Conservation (phyloP, 75 land plant genomes). For the Ceratopteris richardii region DNA sequence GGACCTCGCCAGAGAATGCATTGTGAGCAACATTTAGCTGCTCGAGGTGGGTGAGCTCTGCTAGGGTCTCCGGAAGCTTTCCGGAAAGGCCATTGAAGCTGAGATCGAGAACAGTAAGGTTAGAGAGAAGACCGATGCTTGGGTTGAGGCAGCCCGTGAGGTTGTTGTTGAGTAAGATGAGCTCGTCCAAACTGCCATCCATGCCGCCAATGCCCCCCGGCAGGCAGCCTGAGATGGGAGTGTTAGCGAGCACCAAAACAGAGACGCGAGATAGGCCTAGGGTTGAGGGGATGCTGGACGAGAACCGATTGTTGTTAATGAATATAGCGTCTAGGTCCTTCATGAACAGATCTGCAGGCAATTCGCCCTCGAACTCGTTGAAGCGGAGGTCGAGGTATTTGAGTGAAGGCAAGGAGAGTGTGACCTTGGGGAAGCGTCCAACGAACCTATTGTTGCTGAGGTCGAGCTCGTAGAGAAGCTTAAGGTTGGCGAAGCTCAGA, state of each 20-base stretch:
- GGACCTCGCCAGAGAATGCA: constrained; percentile 34
- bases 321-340: constrained; percentile 31
- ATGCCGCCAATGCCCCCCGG: constrained; percentile 25
- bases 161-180: constrained; percentile 20
- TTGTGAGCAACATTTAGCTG: constrained; percentile 43
- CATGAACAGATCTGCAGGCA: constrained; percentile 31
- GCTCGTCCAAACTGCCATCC: constrained; percentile 7
- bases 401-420: constrained; percentile 28
- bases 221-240: constrained; percentile 28
- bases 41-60: constrained; percentile 31
- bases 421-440: constrained; percentile 35
- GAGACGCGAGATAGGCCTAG: constrained; percentile 35
- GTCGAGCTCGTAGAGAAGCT: constrained; percentile 45
- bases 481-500: constrained; percentile 17
- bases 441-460: constrained; percentile 41
- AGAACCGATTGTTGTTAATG: constrained; percentile 41
- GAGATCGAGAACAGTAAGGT: constrained; percentile 35
- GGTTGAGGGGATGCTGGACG: constrained; percentile 12
- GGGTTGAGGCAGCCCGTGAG: constrained; percentile 25
- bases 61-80: constrained; percentile 27
- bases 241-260: constrained; percentile 35
- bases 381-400: constrained; percentile 40
- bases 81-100: constrained; percentile 37
- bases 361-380: constrained; percentile 36
- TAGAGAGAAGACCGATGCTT: constrained; percentile 21